Conservation (phyloP, 2,329 filamentous ascomycete species). For the Beauveria rudraprayagi region DNA sequence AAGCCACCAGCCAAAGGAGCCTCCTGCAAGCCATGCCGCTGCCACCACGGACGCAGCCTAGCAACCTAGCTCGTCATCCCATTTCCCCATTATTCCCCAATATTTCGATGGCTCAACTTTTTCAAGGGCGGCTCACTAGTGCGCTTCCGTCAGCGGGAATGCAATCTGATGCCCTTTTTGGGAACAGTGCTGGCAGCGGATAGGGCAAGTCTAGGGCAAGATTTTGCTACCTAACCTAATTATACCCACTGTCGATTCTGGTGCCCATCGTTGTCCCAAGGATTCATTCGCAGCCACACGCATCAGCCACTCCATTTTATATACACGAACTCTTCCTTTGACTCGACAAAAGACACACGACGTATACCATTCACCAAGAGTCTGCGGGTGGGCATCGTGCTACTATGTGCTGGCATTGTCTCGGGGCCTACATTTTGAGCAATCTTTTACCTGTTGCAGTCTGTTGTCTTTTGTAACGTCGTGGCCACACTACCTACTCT, state of each 20-base stretch:
- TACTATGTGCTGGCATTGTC: neutral
- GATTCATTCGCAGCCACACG: neutral
- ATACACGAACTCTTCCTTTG: neutral
- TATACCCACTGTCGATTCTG: neutral
- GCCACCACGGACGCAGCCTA: neutral
- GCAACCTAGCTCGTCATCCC: slow-evolving; percentile 4
- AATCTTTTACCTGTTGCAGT: neutral
- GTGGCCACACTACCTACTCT: neutral
- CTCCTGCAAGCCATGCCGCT: slow-evolving; percentile 9
- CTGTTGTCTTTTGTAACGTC: no score
- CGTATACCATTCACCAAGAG: neutral
- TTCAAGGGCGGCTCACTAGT: neutral
- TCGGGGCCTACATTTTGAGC: no score
- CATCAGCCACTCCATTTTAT: neutral
- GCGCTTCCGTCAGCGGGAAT: slow-evolving; percentile 5
- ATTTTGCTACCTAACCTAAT: neutral
- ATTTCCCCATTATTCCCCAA: slow-evolving; percentile 1
- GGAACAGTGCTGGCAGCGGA: slow-evolving; percentile 9
- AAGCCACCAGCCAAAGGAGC: neutral
- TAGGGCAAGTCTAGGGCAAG: slow-evolving; percentile 4
- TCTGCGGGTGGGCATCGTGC: neutral
- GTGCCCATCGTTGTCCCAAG: no score
- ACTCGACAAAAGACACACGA: neutral
- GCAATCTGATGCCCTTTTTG: slow-evolving; percentile 4
- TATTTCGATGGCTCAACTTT: neutral